These are phyloP conservation scores for Saxophila tyrrhenica DNA, from an alignment of 495 filamentous ascomycete species.

Conservation along the genomic window DNA sequence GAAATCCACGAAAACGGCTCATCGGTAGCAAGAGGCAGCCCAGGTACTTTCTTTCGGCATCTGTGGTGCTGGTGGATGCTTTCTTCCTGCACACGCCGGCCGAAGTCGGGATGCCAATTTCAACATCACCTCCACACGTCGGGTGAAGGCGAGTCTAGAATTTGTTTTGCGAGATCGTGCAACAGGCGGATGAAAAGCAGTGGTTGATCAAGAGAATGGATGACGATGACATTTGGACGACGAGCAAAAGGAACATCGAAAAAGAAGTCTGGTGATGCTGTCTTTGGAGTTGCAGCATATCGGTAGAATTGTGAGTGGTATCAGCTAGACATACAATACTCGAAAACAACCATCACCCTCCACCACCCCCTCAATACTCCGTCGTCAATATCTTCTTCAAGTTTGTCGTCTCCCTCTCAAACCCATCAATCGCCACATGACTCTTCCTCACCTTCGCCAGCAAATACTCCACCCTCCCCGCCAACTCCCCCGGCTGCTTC, in stretches of 20 bases:
- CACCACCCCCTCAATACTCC: slow-evolving; percentile 13
- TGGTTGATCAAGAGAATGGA: too few species aligned
- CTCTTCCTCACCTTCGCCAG: slow-evolving; percentile 55
- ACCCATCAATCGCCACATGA: slow-evolving; percentile 64
- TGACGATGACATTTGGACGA: too few species aligned
- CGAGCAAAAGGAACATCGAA: too few species aligned
- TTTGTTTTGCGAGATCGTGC: too few species aligned
- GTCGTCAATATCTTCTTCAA: slow-evolving; percentile 53
- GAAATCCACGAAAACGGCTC: background rate
- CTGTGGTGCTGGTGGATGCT: background rate
- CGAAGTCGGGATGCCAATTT: background rate
- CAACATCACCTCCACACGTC: background rate
- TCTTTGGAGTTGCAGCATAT: too few species aligned
- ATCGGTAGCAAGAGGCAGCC: background rate
- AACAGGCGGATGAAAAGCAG: too few species aligned
- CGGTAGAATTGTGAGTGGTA: background rate
- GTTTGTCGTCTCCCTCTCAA: slow-evolving; percentile 56
- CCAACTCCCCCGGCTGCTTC: slow-evolving; percentile 51
- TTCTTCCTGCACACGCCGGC: background rate
- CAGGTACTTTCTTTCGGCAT: background rate
- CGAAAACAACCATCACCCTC: background rate
- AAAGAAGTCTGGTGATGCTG: too few species aligned
- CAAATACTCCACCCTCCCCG: slow-evolving; percentile 55
- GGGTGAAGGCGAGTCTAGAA: too few species aligned
- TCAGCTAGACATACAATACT: background rate